Base-by-base conservation (phyloP, 2,329 filamentous ascomycete species). In the Colletotrichum sp. region DNA sequence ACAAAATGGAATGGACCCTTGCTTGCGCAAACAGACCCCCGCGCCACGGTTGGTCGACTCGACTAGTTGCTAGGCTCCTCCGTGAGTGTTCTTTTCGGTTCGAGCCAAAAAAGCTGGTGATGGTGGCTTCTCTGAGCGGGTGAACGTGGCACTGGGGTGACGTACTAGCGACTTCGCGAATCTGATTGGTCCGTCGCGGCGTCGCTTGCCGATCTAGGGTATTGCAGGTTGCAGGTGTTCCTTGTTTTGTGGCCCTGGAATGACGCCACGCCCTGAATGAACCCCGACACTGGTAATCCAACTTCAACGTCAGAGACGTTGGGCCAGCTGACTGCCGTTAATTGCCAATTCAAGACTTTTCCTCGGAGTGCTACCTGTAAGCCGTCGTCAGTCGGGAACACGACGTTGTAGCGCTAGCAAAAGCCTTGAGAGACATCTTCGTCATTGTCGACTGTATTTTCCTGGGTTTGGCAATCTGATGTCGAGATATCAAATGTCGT, bases 191-290 rank as follows among this genome's bases (percentile, higher is more conserved):
- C 57, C 57, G 55, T 43, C 27, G 21, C 57, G 18, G 63, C 33
- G 34, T 72, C 47, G 68, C 34, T 43, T 58, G 72, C 55, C 72
- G 72, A 63, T 74, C 68, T 51, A 66, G 68, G 71, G 62, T 47
- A 71, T 62, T 71, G 71, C 71, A 66, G 68, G 68, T 67, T 57
- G 68, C 68, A 63, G 27, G 33, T 58, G 27, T 74, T 74, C 63
- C 72, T 63, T 74, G 72, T 74, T 74, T 74, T 72, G 68, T 72
- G 62, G 72, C 58, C 38, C 57, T 63, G 63, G 43, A 63, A 74
- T 74, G 72, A 74, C 72, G 72, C 68, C 63, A 74, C 69, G 72
- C 69, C 68, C 36, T 72, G 57, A 36, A 58, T 34, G 59, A 63
- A 34, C 71, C 70, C 71, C 54, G 54, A 38, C 61, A 33, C 27